phyloP scores from a whole-genome alignment of 2,329 filamentous ascomycete species.

The Tolypocladium ophioglossoides region DNA sequence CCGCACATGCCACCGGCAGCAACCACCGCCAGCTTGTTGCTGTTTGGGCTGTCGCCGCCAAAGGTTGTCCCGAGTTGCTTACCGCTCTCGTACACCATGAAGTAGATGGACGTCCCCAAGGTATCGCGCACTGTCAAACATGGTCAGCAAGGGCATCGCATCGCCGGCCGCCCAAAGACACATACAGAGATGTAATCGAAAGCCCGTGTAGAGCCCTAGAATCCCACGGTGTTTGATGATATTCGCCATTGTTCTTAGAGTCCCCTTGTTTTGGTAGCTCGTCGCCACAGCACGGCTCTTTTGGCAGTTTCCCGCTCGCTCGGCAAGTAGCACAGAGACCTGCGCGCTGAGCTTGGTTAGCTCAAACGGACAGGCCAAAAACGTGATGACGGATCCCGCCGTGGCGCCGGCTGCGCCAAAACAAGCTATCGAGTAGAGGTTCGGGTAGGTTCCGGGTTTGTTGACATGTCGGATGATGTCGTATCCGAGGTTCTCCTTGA shows the following conservation, averaged over 20 bases:
- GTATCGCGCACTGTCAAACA: constrained; percentile 59
- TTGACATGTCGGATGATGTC: constrained; percentile 68
- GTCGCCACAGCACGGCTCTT: constrained; percentile 49
- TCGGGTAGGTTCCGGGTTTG: constrained; percentile 59
- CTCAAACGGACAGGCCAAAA: constrained; percentile 79
- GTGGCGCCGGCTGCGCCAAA: constrained; percentile 71
- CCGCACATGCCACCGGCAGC: constrained; percentile 72
- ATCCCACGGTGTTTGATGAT: constrained; percentile 67
- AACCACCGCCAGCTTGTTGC: constrained; percentile 68
- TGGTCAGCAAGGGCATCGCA: constrained; percentile 5
- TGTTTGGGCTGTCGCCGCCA: constrained; percentile 59
- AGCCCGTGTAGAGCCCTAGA: constrained; percentile 68
- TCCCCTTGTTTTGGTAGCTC: constrained; percentile 71
- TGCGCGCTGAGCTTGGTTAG: constrained; percentile 84
- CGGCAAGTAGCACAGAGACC: constrained; percentile 66
- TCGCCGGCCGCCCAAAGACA: constrained; percentile 3
- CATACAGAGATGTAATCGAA: constrained; percentile 67
- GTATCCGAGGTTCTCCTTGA: constrained; percentile 53
- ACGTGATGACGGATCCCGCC: constrained; percentile 68
- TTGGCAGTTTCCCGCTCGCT: constrained; percentile 21
- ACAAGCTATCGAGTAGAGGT: constrained; percentile 60
- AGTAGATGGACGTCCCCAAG: constrained; percentile 75
- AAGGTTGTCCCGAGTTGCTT: constrained; percentile 74
- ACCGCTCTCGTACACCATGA: constrained; percentile 79
- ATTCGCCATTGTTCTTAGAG: constrained; percentile 63